Base-by-base conservation (phyloP, 169 alveolate genomes). In the Plasmodium vinckei region DNA sequence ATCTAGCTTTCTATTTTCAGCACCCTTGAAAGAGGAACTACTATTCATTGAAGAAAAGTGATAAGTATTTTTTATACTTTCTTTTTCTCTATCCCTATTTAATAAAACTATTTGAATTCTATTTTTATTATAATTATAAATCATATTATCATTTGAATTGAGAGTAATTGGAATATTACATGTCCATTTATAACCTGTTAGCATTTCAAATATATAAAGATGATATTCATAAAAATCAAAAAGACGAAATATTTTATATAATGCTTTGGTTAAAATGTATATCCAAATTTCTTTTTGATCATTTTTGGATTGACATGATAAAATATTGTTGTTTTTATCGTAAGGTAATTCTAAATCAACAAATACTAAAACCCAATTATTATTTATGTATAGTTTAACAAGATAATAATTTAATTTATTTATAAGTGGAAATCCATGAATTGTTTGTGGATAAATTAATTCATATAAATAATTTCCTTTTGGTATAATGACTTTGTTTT, bases 311-410 rank as follows among this genome's bases (percentile, higher is more conserved):
- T 39, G 33, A 47, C 90, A 82, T 4, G 79, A 82, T 51, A 67
- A 27, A 5, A 67, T 19, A 9, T 75, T 27, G n/a, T 82, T 56
- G 5, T 67, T 21, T 15, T 54, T 61, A 82, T 82, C 23, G 47
- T 53, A 67, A 6, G 90, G 79, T 56, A 46, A 15, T 13, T 15
- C 6, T 3, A 82, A 23, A n/a, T 82, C 72, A 17, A 82, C 73
- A 67, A 82, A 82, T 39, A 82, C 71, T 82, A 82, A 54, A 23
- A 42, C 61, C 90, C 90, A 82, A 53, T 65, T 67, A 82, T 82
- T 82, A 82, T 82, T 82, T 82, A 82, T 82, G 15, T 13, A 82
- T 3, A 82, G 57, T 33, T 82, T 82, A 33, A 82, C 90, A 19
- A 82, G 65, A 49, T 82, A 82, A 60, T 82, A 67, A 61, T 59